Evolutionary conservation across 2,329 filamentous ascomycete species (phyloP), one percentile per base, ranked within the genome.

Genomic region (Sordariomycetes sp.): DNA sequence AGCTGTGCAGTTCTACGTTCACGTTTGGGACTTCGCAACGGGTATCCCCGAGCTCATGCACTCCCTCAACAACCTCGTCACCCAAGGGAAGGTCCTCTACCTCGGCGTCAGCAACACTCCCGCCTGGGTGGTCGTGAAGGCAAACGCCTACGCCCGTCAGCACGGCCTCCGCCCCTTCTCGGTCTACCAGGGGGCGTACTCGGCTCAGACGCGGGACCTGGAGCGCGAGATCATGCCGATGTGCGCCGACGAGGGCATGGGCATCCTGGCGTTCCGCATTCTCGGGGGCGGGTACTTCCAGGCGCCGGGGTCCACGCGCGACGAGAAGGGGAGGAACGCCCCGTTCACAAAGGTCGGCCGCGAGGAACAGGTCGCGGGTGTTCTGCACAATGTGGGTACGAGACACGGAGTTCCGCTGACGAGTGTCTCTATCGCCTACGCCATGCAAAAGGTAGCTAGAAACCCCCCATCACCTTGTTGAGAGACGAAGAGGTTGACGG

Each of bases 251-350:
- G 73, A 75, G 59, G 73, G 72, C 25, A 75, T 75, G 83, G 82
- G 70, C 22, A 64, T 85, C 20, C 72, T 76, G 1, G 81, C 83
- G 0, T 87, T 81, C 80, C 82, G 80, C 37, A 76, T 78, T 3
- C 69, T 82, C 11, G 78, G 79, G 3, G 76, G 66, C 72, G 77
- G 79, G 55, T 69, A 71, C 57, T 78, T 80, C 67, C 74, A 79
- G 66, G 70, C 72, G 6, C 32, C 53, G n/a, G 62, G 71, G 61
- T 55, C 61, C 48, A 66, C 50, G n/a, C 61, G 71, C 61, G 55
- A 61, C 50, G 66, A 80, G 60, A 74, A 72, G 3, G 77, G 80
- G 25, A 75, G 75, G 8, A 32, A 32, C 8, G 28, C 28, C 28
- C 4, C 28, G 56, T 74, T 83, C 37, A 81, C 78, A 54, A 75